Conservation (phyloP, 805 yeast genomes). For the Komagataella pastoris region DNA sequence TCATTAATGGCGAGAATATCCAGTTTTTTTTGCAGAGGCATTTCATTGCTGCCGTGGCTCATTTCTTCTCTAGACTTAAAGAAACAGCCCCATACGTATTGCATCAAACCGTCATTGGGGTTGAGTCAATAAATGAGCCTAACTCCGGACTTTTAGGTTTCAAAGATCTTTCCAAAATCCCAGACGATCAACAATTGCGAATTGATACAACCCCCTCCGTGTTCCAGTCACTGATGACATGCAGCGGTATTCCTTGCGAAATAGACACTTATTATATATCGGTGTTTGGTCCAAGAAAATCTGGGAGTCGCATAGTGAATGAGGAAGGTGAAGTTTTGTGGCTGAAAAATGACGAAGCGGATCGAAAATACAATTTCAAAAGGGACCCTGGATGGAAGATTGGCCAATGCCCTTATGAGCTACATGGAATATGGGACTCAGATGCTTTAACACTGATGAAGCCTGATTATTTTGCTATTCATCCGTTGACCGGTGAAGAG, state of each 20-base stretch:
- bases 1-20: conserved; percentile 58
- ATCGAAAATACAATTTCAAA: conserved; percentile 56
- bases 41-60: conserved; percentile 39
- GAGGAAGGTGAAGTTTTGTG: conserved; percentile 63
- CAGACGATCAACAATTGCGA: conserved; percentile 51
- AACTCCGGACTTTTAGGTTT: conserved; percentile 62
- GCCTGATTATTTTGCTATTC: conserved; percentile 36
- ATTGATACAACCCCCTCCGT: conserved; percentile 79
- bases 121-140: conserved; percentile 83
- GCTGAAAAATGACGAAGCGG: conserved; percentile 42
- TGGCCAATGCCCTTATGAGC: conserved; percentile 73
- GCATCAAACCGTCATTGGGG: conserved; percentile 51
- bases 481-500: conserved; percentile 22
- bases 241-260: conserved; percentile 60
- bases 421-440: conserved; percentile 64
- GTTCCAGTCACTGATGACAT: conserved; percentile 58
- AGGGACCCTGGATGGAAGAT: conserved; percentile 53
- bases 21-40: conserved; percentile 65
- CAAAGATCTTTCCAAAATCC: conserved; percentile 36
- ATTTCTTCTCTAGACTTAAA: conserved; percentile 28
- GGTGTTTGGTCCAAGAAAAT: conserved; percentile 63
- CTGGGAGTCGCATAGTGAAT: conserved; percentile 41
- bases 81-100: conserved; percentile 29
- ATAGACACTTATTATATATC: conserved; percentile 64
- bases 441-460: conserved; percentile 22